Base-by-base conservation (phyloP, 495 filamentous ascomycete genomes). In the Penicillium tannophilum region DNA sequence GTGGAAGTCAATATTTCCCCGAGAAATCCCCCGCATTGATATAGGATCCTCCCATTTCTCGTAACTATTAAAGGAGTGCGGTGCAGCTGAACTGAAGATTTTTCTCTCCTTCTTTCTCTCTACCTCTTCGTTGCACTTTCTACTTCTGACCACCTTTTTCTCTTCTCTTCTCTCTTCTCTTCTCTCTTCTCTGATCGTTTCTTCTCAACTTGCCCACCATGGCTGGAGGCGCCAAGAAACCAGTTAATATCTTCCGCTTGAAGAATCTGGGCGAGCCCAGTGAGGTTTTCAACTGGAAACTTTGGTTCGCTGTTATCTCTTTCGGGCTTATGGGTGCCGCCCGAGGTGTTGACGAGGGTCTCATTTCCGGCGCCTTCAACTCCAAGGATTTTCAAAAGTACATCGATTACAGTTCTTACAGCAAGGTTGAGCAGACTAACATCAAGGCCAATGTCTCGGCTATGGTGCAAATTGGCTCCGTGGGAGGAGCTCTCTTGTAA, bases 251-350 rank as follows among this genome's bases (percentile, higher is more conserved):
- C 72, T 89, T 88, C 74, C 82, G 75, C 54, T 68, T 88, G 48
- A 81, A 78, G 57, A 71, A 80, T 49, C 62, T 77, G 19, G 75
- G 74, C 31, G 83, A 86, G 51, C 85, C 86, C 3, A 79, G 79
- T 43, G 72, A 82, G 47, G 68, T 84, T 52, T 84, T 87, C 70
- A 89, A 89, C 65, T 86, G 84, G 84, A 69, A 80, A 31, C 71
- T 89, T 63, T 86, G 83, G 82, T 84, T 88, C 58, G 83, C 86
- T 17, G 86, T 89, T 24, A 30, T 86, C 59, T 86, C 85, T 0
- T 88, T 89, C 46, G 86, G 85, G 26, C 81, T 89, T 11, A 83
- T 90, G 71, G 87, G 87, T 52, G 87, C 88, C 26, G 88, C 88
- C 16, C 70, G 77, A 8, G 77, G 77, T 58, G 66, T 91, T n/a